Evolutionary conservation across 2,329 filamentous ascomycete species (phyloP), one percentile per base, ranked within the genome.

Genomic region (Aspergillus luchuensis): DNA sequence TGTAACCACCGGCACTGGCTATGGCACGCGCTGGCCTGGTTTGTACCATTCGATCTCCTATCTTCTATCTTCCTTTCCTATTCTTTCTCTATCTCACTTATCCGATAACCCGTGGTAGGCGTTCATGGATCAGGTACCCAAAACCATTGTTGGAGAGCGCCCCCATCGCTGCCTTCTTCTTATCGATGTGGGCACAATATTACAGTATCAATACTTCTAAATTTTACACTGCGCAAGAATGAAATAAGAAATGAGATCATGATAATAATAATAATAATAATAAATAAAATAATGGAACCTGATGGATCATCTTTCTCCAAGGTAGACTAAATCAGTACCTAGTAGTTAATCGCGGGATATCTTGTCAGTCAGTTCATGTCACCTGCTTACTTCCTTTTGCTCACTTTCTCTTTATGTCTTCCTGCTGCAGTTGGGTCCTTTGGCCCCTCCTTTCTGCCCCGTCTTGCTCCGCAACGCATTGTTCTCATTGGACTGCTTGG

Each of bases 401-500:
- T 28, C 15, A 21, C 50, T 55, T 39, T 28, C 52, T 43, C 38
- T 43, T 43, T 45, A 47, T 47, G 28, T 56, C 39, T 11, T 55
- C 43, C 33, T 38, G 30, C 50, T 53, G 41, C 41, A 21, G 10
- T 45, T 45, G n/a, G 41, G n/a, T 58, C 57, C 28, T 61, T 57
- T 64, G 47, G 51, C 39, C 59, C 54, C 28, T 25, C 51, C 38
- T 47, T 56, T 58, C 54, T 48, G 39, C 45, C 38, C 48, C 41
- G 56, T 54, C 30, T 36, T 41, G 51, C 52, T 45, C 28, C 39
- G 28, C 21, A 49, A 55, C 45, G 49, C 53, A 53, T 52, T 50
- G 30, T 41, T 59, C 50, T 61, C 49, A 67, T 66, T 66, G 65
- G 65, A 23, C 41, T 61, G 52, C 36, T 53, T 53, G 23, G 48